phyloP scores from a whole-genome alignment of 176 grass and related monocot genomes.

The Thalia dealbata region DNA sequence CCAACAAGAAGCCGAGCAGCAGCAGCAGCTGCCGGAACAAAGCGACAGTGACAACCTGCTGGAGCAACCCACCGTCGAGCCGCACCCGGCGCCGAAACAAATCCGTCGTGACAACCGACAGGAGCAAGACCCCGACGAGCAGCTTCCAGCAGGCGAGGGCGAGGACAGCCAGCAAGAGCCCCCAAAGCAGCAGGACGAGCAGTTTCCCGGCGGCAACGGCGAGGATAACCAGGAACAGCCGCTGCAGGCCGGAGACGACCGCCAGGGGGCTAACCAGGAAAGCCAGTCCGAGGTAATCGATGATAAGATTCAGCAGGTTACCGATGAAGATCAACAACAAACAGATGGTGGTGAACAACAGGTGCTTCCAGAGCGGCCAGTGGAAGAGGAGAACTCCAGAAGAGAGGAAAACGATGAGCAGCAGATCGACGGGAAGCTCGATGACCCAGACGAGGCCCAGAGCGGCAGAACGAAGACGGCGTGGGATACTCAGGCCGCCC shows the following conservation, averaged over 20 bases:
- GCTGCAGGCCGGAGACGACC: background rate
- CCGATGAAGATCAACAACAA: background rate
- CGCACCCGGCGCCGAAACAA: background rate
- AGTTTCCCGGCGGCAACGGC: background rate
- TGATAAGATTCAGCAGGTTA: slow-evolving; percentile 14
- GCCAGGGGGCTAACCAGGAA: background rate
- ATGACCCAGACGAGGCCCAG: slow-evolving; percentile 11
- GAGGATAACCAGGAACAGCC: slow-evolving; percentile 12
- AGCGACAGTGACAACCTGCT: background rate
- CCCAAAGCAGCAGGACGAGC: background rate
- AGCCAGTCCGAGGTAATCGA: background rate
- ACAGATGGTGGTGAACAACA: slow-evolving; percentile 3
- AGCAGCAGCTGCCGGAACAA: background rate
- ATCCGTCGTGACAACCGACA: background rate
- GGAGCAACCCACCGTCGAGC: background rate
- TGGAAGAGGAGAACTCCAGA: background rate
- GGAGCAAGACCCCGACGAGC: slow-evolving; percentile 1
- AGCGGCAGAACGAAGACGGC: slow-evolving; percentile 24
- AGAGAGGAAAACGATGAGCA: slow-evolving; percentile 1
- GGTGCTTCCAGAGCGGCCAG: slow-evolving; percentile 9
- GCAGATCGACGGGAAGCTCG: background rate
- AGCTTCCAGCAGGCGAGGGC: background rate
- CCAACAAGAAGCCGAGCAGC: background rate
- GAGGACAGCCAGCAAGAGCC: slow-evolving; percentile 18
- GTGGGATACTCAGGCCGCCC: slow-evolving; percentile 59